Base-by-base conservation (phyloP, 495 filamentous ascomycete species). In the Glarea lozoyensis region DNA sequence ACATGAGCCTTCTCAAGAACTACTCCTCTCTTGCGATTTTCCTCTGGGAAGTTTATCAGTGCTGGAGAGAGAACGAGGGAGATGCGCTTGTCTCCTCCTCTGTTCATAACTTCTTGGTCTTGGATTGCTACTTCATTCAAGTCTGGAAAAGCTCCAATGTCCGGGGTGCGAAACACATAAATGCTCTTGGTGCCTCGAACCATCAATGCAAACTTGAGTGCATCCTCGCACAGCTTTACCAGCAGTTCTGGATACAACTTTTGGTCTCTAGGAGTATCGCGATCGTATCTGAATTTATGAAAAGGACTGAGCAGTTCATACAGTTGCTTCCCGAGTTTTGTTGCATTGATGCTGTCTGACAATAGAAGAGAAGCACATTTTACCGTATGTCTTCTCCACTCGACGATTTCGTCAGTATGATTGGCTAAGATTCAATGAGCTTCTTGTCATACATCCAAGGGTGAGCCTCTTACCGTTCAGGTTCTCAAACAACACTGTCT, bases 1-100 rank as follows among this genome's bases (percentile, higher is more conserved):
- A 37, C 35, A 37, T 37, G 15, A 3, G 35, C 35, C 22, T 37
- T 37, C 16, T 37, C 35, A 16, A 37, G 17, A 6, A 37, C 18
- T 10, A 37, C 10, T 5, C 35, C 5, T 3, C 22, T 21, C 18
- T 37, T n/a, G 19, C 3, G 10, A 10, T 21, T 21, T 3, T n/a
- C 5, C 17, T 37, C 15, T 20, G 35, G 35, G 16, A 20, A 37
- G 11, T 21, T 19, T 7, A 37, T 19, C 15, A 37, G 6, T 9
- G 15, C 35, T 6, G 17, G 17, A 7, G 10, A 11, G 3, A 37
- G 10, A 10, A 7, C 10, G 35, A 5, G 22, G 10, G 35, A 4
- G 11, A 37, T 37, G 7, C 10, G 5, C 15, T 15, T 35, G 10
- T 5, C 10, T 19, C 16, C 15, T 16, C 17, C 35, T 21, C 17